Evolutionary conservation across 2,329 filamentous ascomycete species (phyloP), one percentile per base, ranked within the genome.

Genomic region (Apiospora rasikravindrae): DNA sequence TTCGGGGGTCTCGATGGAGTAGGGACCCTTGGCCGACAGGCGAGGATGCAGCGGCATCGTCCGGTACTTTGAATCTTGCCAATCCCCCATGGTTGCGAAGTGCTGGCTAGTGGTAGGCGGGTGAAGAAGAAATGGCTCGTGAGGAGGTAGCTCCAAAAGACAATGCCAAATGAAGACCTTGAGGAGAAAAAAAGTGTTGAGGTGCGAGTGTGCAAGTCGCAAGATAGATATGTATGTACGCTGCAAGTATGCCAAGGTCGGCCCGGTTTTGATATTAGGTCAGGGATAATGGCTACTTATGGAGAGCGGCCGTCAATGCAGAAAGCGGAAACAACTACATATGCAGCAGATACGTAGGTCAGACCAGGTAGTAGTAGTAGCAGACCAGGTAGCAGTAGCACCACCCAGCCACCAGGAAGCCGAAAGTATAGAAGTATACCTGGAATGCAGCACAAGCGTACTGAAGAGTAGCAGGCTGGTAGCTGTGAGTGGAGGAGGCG

Each of bases 1-100:
- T 77, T 89, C 91, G 24, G 92, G 86, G 7, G 87, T 90, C 78
- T 94, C 92, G 79, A 93, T 87, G 26, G 91, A 89, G 84, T 91
- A 94, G 37, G 92, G 92, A 24, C 86, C 84, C 80, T 88, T 89
- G 80, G 89, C 91, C 76, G 82, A 79, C 80, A 89, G 86, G 75
- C 86, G 87, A 70, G 85, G 84, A 66, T 80, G 74, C 73, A 85
- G 75, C 71, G 75, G 74, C 49, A 75, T 66, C 71, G 76, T 70
- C 74, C 75, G 76, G 67, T 77, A 67, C 72, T 80, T 81, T 45
- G 80, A 76, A 69, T 81, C 77, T 73, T 74, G 76, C 80, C 80
- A 81, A 57, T 75, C 74, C 22, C 26, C 66, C 76, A 78, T 75
- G 73, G 74, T 80, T 72, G 73, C 73, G 69, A 16, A 57, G 49